phyloP scores from a whole-genome alignment of 306 rosid genomes.

The Ceratonia siliqua region DNA sequence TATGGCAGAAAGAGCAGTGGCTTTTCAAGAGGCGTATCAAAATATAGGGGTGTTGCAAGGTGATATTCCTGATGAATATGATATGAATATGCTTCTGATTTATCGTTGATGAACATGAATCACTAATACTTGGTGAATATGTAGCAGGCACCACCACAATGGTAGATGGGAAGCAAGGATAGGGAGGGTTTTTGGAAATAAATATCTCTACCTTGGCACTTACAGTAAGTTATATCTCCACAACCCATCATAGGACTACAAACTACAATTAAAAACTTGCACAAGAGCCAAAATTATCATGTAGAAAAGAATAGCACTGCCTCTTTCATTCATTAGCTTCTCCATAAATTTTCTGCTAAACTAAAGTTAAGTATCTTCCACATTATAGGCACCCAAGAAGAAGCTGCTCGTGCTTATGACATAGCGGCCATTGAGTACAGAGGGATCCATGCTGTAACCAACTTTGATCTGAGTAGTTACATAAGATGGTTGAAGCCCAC shows the following conservation, averaged over 20 bases:
- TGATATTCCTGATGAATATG: conserved; percentile 20
- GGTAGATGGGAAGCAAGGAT: conserved; percentile 99
- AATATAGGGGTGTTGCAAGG: conserved; percentile 95
- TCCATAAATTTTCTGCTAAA: conserved; percentile 8
- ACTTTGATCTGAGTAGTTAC: conserved; percentile 78
- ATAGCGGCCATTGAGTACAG: conserved; percentile 90
- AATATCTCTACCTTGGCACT: conserved; percentile 92
- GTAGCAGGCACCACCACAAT: conserved; percentile 81
- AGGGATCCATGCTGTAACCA: conserved; percentile 87
- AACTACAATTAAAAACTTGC: background rate
- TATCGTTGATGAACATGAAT: conserved; percentile 23
- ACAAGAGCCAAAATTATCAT: background rate
- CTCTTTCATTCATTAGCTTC: conserved; percentile 17
- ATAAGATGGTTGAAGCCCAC: conserved; percentile 79
- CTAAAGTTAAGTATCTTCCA: background rate
- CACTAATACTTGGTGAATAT: background rate
- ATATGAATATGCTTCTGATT: background rate
- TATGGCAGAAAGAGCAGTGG: conserved; percentile 83
- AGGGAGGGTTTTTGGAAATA: conserved; percentile 92
- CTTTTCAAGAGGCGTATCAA: conserved; percentile 92
- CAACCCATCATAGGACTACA: background rate
- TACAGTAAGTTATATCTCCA: conserved; percentile 57
- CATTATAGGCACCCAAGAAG: conserved; percentile 74
- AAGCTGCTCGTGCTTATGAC: conserved; percentile 91
- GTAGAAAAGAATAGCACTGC: background rate